Evolutionary conservation across 495 filamentous ascomycete species (phyloP).

Genomic region (Penicillium mononematosum): DNA sequence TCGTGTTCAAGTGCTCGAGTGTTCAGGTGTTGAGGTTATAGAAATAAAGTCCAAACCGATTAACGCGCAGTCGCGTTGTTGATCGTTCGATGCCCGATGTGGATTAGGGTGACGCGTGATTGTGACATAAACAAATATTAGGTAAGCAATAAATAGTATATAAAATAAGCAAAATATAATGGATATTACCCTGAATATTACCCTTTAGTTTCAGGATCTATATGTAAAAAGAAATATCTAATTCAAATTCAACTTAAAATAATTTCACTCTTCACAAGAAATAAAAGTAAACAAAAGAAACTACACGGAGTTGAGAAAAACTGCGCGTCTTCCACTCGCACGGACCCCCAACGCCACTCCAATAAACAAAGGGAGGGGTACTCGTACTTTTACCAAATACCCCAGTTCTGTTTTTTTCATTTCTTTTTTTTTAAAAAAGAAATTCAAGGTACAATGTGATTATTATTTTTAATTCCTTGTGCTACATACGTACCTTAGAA

Average conservation of each 20-base stretch:
- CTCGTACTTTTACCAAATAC: not conserved
- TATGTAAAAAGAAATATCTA: too few species aligned
- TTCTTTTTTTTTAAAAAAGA: not conserved
- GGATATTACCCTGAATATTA: too few species aligned
- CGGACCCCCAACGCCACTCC: slow-evolving; percentile 3
- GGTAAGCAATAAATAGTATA: slow-evolving; percentile 14
- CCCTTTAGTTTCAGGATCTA: too few species aligned
- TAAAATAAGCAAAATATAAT: not conserved
- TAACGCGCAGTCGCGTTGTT: slow-evolving; percentile 38
- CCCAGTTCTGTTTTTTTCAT: not conserved
- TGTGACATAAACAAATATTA: slow-evolving; percentile 33
- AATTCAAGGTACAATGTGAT: not conserved
- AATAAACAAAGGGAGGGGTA: slow-evolving; percentile 9
- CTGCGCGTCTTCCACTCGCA: not conserved
- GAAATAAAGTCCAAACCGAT: slow-evolving; percentile 15
- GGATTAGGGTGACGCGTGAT: slow-evolving; percentile 33
- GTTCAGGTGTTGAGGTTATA: not conserved
- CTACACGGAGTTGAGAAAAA: too few species aligned
- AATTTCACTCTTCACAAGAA: too few species aligned
- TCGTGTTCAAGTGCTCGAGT: not conserved
- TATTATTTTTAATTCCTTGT: not conserved
- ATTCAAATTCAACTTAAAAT: too few species aligned
- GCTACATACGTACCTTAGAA: too few species aligned
- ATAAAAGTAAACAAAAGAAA: too few species aligned
- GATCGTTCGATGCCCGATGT: slow-evolving; percentile 24